Percentiles rank a stretch among this genome's conserved stretches.
phyloP scores from a whole-genome alignment of 257 asterid species.

The Orobanche coerulescens region DNA sequence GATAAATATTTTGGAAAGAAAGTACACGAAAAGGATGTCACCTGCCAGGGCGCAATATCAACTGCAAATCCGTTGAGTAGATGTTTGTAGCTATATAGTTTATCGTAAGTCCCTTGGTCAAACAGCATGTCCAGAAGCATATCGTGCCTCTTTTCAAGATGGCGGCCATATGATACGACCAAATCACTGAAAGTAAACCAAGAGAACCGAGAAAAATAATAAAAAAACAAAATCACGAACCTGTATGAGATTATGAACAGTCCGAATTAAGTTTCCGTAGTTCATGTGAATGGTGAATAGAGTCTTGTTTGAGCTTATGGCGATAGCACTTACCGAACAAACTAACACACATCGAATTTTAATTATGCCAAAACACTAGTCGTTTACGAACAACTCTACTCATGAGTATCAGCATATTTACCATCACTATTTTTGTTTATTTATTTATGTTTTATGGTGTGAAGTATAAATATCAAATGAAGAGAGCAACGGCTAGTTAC shows the following conservation, averaged over 20 bases:
- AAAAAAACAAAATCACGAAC: no score
- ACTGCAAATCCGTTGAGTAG: slow-evolving; percentile 91
- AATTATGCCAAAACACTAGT: slow-evolving; percentile 6
- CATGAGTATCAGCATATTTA: neutral
- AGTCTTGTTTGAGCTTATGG: no score
- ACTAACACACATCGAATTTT: no score
- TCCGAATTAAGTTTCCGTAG: no score
- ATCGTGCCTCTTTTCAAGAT: slow-evolving; percentile 79
- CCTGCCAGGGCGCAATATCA: slow-evolving; percentile 87
- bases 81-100: slow-evolving; percentile 89
- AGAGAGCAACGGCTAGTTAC: neutral
- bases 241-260: no score
- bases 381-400: slow-evolving; percentile 1
- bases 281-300: no score
- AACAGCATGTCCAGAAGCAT: slow-evolving; percentile 92
- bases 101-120: slow-evolving; percentile 70
- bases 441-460: no score
- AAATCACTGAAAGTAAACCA: slow-evolving; percentile 51
- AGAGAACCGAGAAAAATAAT: slow-evolving; percentile 14
- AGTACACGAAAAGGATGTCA: slow-evolving; percentile 31
- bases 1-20: slow-evolving; percentile 5
- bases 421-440: neutral
- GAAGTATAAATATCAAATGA: neutral
- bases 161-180: slow-evolving; percentile 62
- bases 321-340: no score